Evolutionary conservation across 768 basidiomycete species (phyloP).

Genomic region (Agrocybe pediades): DNA sequence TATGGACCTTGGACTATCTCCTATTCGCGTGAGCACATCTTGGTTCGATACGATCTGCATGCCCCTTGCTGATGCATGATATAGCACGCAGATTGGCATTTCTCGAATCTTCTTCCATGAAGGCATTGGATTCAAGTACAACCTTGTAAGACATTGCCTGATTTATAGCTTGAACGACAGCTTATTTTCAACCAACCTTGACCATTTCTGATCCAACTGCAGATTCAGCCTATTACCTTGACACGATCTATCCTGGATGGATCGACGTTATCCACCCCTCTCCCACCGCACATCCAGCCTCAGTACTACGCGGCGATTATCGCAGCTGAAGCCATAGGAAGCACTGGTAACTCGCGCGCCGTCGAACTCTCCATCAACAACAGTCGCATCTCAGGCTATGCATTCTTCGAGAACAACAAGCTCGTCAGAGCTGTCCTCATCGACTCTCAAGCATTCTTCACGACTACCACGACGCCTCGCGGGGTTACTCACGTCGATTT

Average conservation of each 20-base stretch:
- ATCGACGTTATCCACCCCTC: conserved; percentile 46
- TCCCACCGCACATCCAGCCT: conserved; percentile 63
- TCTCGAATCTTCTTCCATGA: conserved; percentile 63
- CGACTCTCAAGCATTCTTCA: conserved; percentile 55
- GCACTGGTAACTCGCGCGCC: conserved; percentile 38
- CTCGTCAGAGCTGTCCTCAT: conserved; percentile 58
- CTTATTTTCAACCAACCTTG: background rate
- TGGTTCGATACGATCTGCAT: background rate
- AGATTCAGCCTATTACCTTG: conserved; percentile 68
- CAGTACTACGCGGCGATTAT: conserved; percentile 68
- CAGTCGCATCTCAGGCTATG: conserved; percentile 58
- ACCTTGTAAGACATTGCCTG: conserved; percentile 43
- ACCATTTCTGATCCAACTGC: background rate
- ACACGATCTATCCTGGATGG: conserved; percentile 61
- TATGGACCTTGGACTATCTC: conserved; percentile 70
- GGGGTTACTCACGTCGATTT: conserved; percentile 44
- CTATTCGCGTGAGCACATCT: conserved; percentile 47
- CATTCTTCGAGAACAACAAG: conserved; percentile 49
- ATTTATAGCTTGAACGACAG: background rate
- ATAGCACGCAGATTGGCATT: conserved; percentile 51
- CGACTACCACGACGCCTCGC: conserved; percentile 35
- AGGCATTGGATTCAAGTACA: conserved; percentile 74
- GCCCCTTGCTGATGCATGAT: background rate
- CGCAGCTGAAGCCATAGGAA: conserved; percentile 57
- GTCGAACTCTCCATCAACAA: conserved; percentile 52